phyloP scores from a whole-genome alignment of 208 protist species.

The Naegleria gruberi region DNA sequence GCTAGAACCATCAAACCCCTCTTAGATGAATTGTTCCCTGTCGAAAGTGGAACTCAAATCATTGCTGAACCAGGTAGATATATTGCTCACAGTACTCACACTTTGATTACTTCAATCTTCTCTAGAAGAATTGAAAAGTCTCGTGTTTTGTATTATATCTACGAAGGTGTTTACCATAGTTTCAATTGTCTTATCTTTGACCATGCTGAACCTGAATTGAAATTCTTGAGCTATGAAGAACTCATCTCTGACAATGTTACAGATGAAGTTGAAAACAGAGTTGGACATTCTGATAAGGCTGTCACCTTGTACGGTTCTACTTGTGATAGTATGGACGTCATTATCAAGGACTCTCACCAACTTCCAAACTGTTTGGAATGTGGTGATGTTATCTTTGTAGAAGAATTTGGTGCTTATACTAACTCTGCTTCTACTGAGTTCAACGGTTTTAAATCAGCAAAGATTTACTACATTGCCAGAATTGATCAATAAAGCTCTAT shows the following conservation, averaged over 20 bases:
- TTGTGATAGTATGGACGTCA: conserved; percentile 68
- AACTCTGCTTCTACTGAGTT: conserved; percentile 50
- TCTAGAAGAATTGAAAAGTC: conserved; percentile 21
- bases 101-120: conserved; percentile 60
- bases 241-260: conserved; percentile 20
- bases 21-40: conserved; percentile 55
- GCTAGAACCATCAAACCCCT: conserved; percentile 46
- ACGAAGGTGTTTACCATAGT: conserved; percentile 67
- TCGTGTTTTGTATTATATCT: conserved; percentile 65
- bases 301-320: conserved; percentile 68
- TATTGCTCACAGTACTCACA: conserved; percentile 57
- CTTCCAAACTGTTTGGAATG: conserved; percentile 55
- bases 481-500: neutral
- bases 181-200: conserved; percentile 75
- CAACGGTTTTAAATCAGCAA: conserved; percentile 62
- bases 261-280: neutral
- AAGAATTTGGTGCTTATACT: conserved; percentile 73
- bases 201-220: conserved; percentile 45
- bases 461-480: neutral
- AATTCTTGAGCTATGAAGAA: neutral
- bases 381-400: conserved; percentile 65
- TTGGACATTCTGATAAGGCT: conserved; percentile 8
- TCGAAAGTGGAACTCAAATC: conserved; percentile 45
- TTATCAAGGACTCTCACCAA: conserved; percentile 49
- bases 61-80: conserved; percentile 69